Evolutionary conservation across 306 rosid species (phyloP).

Genomic region (Casuarina glauca): DNA sequence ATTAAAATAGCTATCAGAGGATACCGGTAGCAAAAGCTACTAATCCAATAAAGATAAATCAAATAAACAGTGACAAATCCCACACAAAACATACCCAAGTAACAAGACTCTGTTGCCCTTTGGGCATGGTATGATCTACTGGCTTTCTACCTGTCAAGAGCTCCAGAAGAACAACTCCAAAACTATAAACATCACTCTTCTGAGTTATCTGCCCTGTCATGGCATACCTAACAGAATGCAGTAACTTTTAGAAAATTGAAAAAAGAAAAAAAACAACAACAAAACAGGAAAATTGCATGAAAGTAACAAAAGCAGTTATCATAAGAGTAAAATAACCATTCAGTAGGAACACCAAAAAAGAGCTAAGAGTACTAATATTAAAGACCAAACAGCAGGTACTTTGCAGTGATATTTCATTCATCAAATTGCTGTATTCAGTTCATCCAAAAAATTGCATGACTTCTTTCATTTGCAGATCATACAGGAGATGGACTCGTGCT

Average conservation of each 20-base stretch:
- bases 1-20: conserved; percentile 17
- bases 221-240: conserved; percentile 68
- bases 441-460: conserved; percentile 7
- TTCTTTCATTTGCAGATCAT: neutral
- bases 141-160: conserved; percentile 97
- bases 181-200: conserved; percentile 95
- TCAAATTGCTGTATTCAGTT: conserved; percentile 3
- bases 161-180: conserved; percentile 95
- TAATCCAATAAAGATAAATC: neutral
- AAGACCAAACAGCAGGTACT: neutral
- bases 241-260: neutral
- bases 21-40: conserved; percentile 9
- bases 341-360: neutral
- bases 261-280: neutral
- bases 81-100: conserved; percentile 70
- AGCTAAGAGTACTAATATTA: neutral
- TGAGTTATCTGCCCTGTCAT: conserved; percentile 99
- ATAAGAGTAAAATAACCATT: neutral
- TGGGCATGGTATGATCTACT: conserved; percentile 98
- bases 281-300: neutral
- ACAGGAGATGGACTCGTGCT: neutral
- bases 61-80: neutral
- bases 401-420: neutral
- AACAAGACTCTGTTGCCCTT: conserved; percentile 99
- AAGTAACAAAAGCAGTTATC: neutral